Base-by-base conservation (phyloP, 495 filamentous ascomycete species). In the Astrocystis sublimbata region DNA sequence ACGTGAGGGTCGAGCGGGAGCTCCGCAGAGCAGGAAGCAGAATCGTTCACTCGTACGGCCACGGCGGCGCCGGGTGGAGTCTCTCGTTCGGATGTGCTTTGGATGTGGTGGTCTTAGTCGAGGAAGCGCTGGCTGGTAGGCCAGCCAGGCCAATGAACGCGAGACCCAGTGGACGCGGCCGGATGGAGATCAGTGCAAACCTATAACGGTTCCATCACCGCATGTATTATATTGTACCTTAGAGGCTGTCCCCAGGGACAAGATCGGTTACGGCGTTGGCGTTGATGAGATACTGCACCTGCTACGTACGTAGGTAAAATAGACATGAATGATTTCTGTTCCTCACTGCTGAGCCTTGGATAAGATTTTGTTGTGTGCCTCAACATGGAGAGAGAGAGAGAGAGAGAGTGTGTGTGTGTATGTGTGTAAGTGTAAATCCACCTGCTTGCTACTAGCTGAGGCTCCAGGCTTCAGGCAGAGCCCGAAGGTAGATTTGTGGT, bases 11-110 rank as follows among this genome's bases (percentile, higher is more conserved):
- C 2, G 79, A 81, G 58, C 70, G 78, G 0, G 80, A 82, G 56
- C 66, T 73, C 13, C 70, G 77, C 15, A 59, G 65, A 43, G 61
- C 65, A 33, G 59, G 66, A 6, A 67, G 68, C 64, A 71, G 55
- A 23, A 77, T 82, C 56, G 72, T 83, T 13, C 81, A 82, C 62
- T 73, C 71, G 1, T 83, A 83, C 61, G 81, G 80, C 6, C 81
- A 82, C 50, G 78, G 79, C 1, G 79, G 76, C 6, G 73, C 75
- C 9, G 80, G 80, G 7, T 83, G 79, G 80, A 75, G 70, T 43
- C 55, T 83, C 47, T 66, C 73, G 0, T 81, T 80, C 63, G 80
- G 79, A 0, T 78, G 77, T 62, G 77, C 77, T 8, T 65, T 64
- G 24, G 77, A 80, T 47, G 73, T 77, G 10, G 67, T 61, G 15